Conservation (phyloP, 208 protist genomes). For the Trypanosoma avium region DNA sequence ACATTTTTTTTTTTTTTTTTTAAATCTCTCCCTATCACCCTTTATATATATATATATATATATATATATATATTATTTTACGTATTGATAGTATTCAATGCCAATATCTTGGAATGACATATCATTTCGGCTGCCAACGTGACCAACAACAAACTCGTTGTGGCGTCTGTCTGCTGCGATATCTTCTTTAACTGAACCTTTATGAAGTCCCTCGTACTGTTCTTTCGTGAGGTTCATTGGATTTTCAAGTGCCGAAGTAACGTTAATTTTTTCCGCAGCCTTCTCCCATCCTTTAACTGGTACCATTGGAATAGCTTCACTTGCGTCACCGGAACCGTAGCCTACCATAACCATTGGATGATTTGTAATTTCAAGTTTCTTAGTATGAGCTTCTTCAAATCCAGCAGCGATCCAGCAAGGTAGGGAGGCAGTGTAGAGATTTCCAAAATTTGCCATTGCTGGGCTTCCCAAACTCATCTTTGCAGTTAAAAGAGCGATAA, state of each 20-base stretch:
- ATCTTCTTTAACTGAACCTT: slow-evolving; percentile 70
- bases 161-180: slow-evolving; percentile 50
- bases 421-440: slow-evolving; percentile 91
- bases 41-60: slow-evolving; percentile 2
- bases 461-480: slow-evolving; percentile 90
- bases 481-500: slow-evolving; percentile 65
- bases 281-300: slow-evolving; percentile 81
- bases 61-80: slow-evolving; percentile 37
- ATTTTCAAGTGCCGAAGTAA: slow-evolving; percentile 67
- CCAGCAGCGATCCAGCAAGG: slow-evolving; percentile 89
- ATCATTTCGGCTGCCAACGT: slow-evolving; percentile 79
- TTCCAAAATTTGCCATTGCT: slow-evolving; percentile 88
- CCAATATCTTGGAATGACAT: slow-evolving; percentile 88
- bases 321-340: slow-evolving; percentile 87
- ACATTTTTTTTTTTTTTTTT: neutral
- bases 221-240: slow-evolving; percentile 66
- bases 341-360: slow-evolving; percentile 90
- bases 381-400: slow-evolving; percentile 81
- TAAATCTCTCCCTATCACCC: neutral
- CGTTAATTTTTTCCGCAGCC: slow-evolving; percentile 78
- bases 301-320: slow-evolving; percentile 86
- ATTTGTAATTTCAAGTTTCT: slow-evolving; percentile 79
- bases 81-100: slow-evolving; percentile 89
- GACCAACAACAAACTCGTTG: slow-evolving; percentile 84
- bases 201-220: slow-evolving; percentile 87